Base-by-base conservation (phyloP, 768 basidiomycete genomes). In the Sutorius australiensis region DNA sequence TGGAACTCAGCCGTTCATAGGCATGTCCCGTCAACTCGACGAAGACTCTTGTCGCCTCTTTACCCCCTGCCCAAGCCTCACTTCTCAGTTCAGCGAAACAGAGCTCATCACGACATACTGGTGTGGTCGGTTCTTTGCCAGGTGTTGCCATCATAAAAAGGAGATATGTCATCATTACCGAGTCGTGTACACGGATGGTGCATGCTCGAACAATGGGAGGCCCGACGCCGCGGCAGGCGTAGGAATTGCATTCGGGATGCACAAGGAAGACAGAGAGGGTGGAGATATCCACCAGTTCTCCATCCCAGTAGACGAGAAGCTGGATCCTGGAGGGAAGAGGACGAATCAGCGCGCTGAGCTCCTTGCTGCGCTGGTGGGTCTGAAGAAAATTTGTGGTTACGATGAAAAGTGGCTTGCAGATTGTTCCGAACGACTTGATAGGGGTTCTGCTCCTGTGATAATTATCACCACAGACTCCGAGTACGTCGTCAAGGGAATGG, bases 321-420 rank as follows among this genome's bases (percentile, higher is more conserved):
- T 48, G 27, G 47, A 48, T 11, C 37, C 37, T 8, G 14, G n/a
- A 16, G 37, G 37, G 9, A 48, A 21, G 17, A 16, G 47, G 36
- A 48, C 47, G 14, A 48, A 14, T 19, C 47, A 48, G 13, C 47
- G 47, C 5, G 47, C 37, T 5, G 47, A 48, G 19, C 28, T 48
- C 10, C 47, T 48, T 11, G 47, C 47, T 17, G 47, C 37, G 8
- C 14, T 48, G 17, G 28, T 40, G 11, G 37, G 28, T 64, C 67
- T 34, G 65, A 66, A 2, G 63, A 69, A 30, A 9, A 48, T 53
- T 65, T 67, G 66, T 51, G 65, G n/a, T 61, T 60, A 10, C 27
- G 33, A 28, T 69, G 65, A 66, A 24, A 24, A 41, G 40, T 13
- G 19, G 19, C 7, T 40, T 2, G 5, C 39, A 40, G 21, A 24